Percentiles rank a stretch among this genome's conserved stretches.
Conservation (phyloP, 768 basidiomycete species). For the Boletus coccyginus region DNA sequence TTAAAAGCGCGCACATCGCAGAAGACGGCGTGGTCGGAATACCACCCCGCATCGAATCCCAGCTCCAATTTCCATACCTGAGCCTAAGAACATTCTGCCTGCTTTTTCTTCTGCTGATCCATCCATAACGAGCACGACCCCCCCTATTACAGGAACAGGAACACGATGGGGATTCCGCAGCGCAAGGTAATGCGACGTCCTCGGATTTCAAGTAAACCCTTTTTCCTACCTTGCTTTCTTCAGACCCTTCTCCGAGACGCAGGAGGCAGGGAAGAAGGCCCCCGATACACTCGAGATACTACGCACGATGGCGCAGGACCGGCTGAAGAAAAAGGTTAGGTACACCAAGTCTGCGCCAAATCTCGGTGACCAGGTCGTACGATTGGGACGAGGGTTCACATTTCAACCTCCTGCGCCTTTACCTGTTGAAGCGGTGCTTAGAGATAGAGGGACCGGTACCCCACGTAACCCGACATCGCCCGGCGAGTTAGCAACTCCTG, state of each 20-base stretch:
- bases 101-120: neutral
- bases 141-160: neutral
- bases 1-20: slow-evolving; percentile 26
- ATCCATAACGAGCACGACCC: neutral
- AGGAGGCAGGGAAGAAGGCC: slow-evolving; percentile 6
- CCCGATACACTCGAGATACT: slow-evolving; percentile 3
- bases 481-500: neutral
- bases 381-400: neutral
- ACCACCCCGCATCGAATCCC: slow-evolving; percentile 1
- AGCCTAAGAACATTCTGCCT: neutral
- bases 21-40: slow-evolving; percentile 7
- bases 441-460: neutral
- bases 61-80: slow-evolving; percentile 12
- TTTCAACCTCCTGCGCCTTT: neutral
- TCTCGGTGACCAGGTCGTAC: slow-evolving; percentile 8
- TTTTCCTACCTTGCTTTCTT: neutral
- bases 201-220: neutral
- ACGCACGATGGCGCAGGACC: slow-evolving; percentile 12
- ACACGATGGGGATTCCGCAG: slow-evolving; percentile 18
- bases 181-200: slow-evolving; percentile 14
- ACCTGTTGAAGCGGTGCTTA: neutral
- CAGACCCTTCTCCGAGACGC: slow-evolving; percentile 14
- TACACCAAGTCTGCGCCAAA: slow-evolving; percentile 26
- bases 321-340: slow-evolving; percentile 20
- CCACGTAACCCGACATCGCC: neutral